phyloP scores from a whole-genome alignment of 1,284 basidiomycete genomes.

The Afroboletus lepidellus region DNA sequence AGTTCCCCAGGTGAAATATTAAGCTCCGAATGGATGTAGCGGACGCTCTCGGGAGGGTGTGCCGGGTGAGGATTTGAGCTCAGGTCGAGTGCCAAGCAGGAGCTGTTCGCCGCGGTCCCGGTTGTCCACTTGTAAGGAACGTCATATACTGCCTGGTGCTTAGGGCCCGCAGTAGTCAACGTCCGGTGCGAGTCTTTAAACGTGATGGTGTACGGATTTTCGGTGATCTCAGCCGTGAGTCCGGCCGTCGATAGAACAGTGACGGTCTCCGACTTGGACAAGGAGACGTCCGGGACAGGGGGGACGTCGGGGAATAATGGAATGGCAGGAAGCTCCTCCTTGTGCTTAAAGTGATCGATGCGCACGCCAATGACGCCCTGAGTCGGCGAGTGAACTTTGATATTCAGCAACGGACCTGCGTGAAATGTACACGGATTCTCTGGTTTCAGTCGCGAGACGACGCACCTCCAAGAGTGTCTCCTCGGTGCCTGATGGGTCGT shows the following conservation, averaged over 20 bases:
- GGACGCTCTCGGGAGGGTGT: conserved; percentile 39
- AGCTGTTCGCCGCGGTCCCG: conserved; percentile 57
- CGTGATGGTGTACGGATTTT: conserved; percentile 60
- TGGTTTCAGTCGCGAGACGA: conserved; percentile 4
- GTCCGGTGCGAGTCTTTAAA: conserved; percentile 45
- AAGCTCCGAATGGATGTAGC: conserved; percentile 68
- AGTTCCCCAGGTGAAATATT: conserved; percentile 69
- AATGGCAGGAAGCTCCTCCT: conserved; percentile 48
- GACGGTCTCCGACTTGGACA: conserved; percentile 36
- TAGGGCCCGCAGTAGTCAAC: conserved; percentile 44
- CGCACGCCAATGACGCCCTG: conserved; percentile 66
- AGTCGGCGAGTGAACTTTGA: conserved; percentile 62
- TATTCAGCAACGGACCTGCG: conserved; percentile 23
- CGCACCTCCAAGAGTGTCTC: conserved; percentile 65
- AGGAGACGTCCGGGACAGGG: conserved; percentile 39
- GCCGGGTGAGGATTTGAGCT: conserved; percentile 56
- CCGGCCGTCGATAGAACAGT: conserved; percentile 22
- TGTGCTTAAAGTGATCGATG: conserved; percentile 58
- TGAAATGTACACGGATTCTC: not conserved
- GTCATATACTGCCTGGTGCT: conserved; percentile 64
- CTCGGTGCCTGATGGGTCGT: conserved; percentile 62
- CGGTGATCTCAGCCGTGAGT: conserved; percentile 50
- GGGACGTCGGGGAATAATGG: conserved; percentile 63
- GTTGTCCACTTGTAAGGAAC: conserved; percentile 63
- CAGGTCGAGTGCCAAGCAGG: conserved; percentile 56